Base-by-base conservation (phyloP, 352 stramenopile genomes). In the Phytophthora uliginosa region DNA sequence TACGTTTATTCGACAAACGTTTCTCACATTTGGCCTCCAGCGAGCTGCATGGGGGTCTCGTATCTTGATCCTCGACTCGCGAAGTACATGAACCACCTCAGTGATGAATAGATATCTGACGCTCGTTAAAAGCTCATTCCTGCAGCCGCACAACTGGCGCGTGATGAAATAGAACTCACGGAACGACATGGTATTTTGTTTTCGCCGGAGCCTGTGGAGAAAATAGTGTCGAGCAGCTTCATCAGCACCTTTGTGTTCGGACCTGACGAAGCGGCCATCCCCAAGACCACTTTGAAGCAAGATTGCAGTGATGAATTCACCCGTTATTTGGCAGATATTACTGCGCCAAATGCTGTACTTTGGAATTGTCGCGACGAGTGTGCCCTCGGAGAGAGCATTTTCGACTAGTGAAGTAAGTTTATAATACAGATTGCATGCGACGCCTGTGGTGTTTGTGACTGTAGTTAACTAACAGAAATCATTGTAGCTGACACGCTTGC, bases 331-430 rank as follows among this genome's bases (percentile, higher is more conserved):
- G 40, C 40, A 48, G 40, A 48, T 22, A 48, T 48, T 5, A 48
- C 40, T 48, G 40, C 40, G 13, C 40, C 40, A n/a, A 7, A 48
- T 4, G 40, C 40, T 48, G 40, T 48, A 20, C 3, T 9, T 67
- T 13, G 51, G 60, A 22, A 53, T 59, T 28, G 65, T 72, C 12
- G 57, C 48, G 12, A 73, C 58, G 4, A 73, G 58, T 59, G 66
- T 61, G 17, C 66, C 66, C 1, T 68, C 66, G 3, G 66, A 67
- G 40, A 17, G 66, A 7, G 72, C 65, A 53, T 77, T 65, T 42
- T 79, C 57, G 24, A 72, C 53, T 20, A 63, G 50, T 59, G 64
- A 20, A 48, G 13, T 48, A 9, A 18, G 1, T 48, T 48, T 20
- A 18, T n/a, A 48, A 20, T 48, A 48, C 40, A 48, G 1, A 42